Percentiles rank a stretch among this genome's conserved stretches.
Evolutionary conservation across 768 basidiomycete genomes (phyloP).

Genomic region (Trametes cinnabarina): DNA sequence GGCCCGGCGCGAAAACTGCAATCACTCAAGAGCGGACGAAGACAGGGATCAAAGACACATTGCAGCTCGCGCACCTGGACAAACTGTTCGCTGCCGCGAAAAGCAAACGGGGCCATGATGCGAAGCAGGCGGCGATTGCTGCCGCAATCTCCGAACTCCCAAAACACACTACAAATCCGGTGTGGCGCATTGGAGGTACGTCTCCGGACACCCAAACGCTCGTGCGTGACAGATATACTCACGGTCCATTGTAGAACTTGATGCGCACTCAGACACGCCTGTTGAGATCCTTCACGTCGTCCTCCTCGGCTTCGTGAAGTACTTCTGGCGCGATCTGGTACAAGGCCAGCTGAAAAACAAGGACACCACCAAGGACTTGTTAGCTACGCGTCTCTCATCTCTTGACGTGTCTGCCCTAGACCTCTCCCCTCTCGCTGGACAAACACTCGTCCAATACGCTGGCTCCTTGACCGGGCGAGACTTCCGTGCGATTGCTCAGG

Average conservation of each 20-base stretch:
- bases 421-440: slow-evolving; percentile 29
- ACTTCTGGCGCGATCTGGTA: slow-evolving; percentile 43
- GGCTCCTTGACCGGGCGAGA: slow-evolving; percentile 38
- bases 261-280: slow-evolving; percentile 44
- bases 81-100: background rate
- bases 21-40: slow-evolving; percentile 26
- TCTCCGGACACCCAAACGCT: background rate
- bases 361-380: slow-evolving; percentile 24
- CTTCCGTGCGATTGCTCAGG: slow-evolving; percentile 33
- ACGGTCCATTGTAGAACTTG: slow-evolving; percentile 35
- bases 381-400: slow-evolving; percentile 29
- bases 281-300: slow-evolving; percentile 45
- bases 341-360: slow-evolving; percentile 25
- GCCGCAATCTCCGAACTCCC: slow-evolving; percentile 17
- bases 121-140: slow-evolving; percentile 22
- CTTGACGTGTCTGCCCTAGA: slow-evolving; percentile 36
- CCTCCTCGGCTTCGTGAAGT: slow-evolving; percentile 46
- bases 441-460: slow-evolving; percentile 37
- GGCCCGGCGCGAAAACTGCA: background rate
- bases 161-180: slow-evolving; percentile 31
- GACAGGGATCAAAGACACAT: slow-evolving; percentile 35
- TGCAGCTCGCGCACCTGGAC: slow-evolving; percentile 29
- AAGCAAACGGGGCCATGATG: background rate
- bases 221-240: too few relatives aligned
- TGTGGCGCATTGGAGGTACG: slow-evolving; percentile 29